These are phyloP conservation scores for Alternaria arbusti DNA, from an alignment of 2,329 filamentous ascomycete genomes.

Conservation along the genomic window DNA sequence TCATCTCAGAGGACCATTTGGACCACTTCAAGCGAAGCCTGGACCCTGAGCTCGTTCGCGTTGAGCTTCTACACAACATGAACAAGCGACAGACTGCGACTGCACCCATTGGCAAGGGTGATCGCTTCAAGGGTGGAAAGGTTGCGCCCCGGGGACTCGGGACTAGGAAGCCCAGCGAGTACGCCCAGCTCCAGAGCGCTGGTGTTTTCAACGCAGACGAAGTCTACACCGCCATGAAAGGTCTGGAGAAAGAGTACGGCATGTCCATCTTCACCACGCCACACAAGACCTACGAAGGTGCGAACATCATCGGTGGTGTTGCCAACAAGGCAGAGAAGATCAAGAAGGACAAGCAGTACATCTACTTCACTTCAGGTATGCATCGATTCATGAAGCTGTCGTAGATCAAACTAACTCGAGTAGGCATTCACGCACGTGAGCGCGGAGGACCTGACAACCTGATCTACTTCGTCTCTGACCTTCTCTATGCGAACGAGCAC, in stretches of 20 bases:
- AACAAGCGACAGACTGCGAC: conserved; percentile 36
- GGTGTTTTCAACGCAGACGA: conserved; percentile 56
- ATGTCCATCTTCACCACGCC: conserved; percentile 54
- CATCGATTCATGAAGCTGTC: background rate
- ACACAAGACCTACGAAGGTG: conserved; percentile 53
- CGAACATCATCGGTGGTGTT: conserved; percentile 47
- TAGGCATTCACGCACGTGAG: conserved; percentile 62
- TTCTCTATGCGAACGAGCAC: conserved; percentile 60
- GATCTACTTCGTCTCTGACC: conserved; percentile 64
- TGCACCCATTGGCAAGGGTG: conserved; percentile 46
- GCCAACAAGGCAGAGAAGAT: conserved; percentile 54
- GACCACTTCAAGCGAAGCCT: conserved; percentile 29
- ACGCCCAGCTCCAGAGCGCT: conserved; percentile 37
- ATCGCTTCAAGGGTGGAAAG: conserved; percentile 53
- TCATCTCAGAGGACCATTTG: conserved; percentile 34
- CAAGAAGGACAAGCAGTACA: conserved; percentile 53
- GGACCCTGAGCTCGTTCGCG: conserved; percentile 29
- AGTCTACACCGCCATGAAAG: conserved; percentile 53
- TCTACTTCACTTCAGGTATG: conserved; percentile 59
- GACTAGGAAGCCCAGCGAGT: conserved; percentile 43
- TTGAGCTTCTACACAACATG: conserved; percentile 32
- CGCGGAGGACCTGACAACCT: conserved; percentile 64
- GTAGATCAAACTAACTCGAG: background rate
- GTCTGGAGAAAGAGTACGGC: conserved; percentile 52
- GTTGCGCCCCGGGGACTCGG: conserved; percentile 52